A percentile compares a stretch with the other conserved stretches of the same genome.
Evolutionary conservation across 2,329 filamentous ascomycete species (phyloP).

Genomic region (Helotiales sp.): DNA sequence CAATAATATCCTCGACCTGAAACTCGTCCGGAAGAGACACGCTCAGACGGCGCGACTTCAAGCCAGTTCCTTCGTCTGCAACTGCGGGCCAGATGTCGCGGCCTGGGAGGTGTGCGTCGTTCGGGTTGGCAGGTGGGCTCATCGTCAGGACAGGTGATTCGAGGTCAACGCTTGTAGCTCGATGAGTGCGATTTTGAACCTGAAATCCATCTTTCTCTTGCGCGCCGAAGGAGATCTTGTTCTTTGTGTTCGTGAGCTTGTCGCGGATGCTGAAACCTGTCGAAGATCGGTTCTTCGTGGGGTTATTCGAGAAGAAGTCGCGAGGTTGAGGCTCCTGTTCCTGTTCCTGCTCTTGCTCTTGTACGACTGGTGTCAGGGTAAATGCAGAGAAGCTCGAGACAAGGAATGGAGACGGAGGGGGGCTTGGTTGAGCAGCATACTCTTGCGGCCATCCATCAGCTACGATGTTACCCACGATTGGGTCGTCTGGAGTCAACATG

Average conservation of each 20-base stretch:
- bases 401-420: conserved; percentile 50
- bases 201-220: conserved; percentile 13
- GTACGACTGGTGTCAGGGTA: too few species aligned
- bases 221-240: conserved; percentile 22
- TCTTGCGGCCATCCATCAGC: too few species aligned
- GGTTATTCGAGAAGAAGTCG: conserved; percentile 40
- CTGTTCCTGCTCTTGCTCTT: conserved; percentile 28
- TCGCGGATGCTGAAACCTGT: conserved; percentile 31
- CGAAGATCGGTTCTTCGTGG: conserved; percentile 47
- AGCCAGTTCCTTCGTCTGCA: conserved; percentile 69
- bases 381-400: too few species aligned
- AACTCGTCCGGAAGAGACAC: conserved; percentile 73
- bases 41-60: conserved; percentile 78
- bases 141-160: conserved; percentile 8
- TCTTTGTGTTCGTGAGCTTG: conserved; percentile 13
- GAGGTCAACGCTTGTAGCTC: conserved; percentile 30
- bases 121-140: conserved; percentile 20
- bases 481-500: too few species aligned
- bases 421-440: conserved; percentile 25
- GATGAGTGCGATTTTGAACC: conserved; percentile 12
- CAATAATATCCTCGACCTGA: conserved; percentile 61
- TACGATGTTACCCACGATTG: conserved; percentile 15
- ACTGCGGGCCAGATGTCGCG: conserved; percentile 58
- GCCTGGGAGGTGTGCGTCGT: conserved; percentile 18
- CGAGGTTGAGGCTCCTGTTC: conserved; percentile 17